Evolutionary conservation across 169 alveolate genomes (phyloP).

Genomic region (Eimeria tenella): DNA sequence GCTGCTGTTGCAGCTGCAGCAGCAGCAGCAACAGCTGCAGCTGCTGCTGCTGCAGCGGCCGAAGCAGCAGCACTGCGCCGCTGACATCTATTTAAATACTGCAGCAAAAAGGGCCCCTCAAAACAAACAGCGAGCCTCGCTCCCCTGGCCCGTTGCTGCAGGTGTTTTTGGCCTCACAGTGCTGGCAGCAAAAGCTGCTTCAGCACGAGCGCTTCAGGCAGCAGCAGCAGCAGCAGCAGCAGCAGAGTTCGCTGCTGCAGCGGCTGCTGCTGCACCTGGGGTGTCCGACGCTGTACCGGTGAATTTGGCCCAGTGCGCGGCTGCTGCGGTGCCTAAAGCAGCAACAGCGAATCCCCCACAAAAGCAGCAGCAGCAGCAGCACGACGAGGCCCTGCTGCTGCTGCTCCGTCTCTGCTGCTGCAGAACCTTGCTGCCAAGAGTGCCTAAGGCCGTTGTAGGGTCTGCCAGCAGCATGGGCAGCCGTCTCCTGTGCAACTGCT

Average conservation of each 20-base stretch:
- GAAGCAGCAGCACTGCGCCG: neutral
- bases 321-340: neutral
- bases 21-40: neutral
- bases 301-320: neutral
- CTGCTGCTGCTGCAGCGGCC: neutral
- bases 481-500: neutral
- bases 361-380: constrained; percentile 20
- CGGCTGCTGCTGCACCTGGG: constrained; percentile 7
- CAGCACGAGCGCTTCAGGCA: neutral
- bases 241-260: neutral
- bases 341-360: neutral
- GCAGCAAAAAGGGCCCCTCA: constrained; percentile 1
- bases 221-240: neutral
- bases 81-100: neutral
- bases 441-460: neutral
- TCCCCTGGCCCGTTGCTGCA: too few species aligned
- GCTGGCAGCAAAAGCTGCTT: neutral
- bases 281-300: neutral
- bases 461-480: neutral
- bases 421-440: neutral
- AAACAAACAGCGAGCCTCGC: neutral
- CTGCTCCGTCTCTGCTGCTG: constrained; percentile 15
- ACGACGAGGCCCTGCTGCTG: neutral
- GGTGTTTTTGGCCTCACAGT: too few species aligned
- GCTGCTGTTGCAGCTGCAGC: constrained; percentile 9